Evolutionary conservation across 179 eudicot genomes (phyloP), one percentile per base, ranked within the genome.

Genomic region (Actinidia polygama): DNA sequence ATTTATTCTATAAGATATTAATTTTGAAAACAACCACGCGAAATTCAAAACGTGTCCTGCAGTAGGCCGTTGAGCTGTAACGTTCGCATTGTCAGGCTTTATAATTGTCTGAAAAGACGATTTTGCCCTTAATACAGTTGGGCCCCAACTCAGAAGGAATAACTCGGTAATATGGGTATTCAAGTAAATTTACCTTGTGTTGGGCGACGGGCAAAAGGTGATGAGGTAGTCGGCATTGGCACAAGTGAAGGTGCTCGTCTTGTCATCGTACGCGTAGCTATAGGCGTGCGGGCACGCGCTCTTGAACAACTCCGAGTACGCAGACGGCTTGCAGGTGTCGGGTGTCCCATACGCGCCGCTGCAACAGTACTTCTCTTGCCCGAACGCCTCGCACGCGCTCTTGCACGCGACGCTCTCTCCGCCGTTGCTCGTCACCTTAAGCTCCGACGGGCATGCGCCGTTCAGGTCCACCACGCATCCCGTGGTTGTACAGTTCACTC

Each of bases 251-350:
- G 97, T 94, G 76, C 98, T 94, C 5, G 92, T 92, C 86, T 82
- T 79, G 57, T 94, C 98, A 80, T 96, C 99, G 47, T 92, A 96
- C 59, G 99, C 99, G 75, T 96, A 96, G 79, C 98, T 94, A 50
- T 96, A 96, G 4, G 99, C 96, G 71, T 80, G 81, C 36, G 98
- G 99, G 77, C 99, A 96, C 40, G 92, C 93, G 51, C 62, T 86
- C 91, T 94, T 94, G 75, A 96, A 96, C 82, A 86, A 68, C 87
- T 66, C 12, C 72, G 99, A 89, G 81, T 94, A 96, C 21, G 89
- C 84, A 10, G 97, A 90, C 53, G 98, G 96, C 83, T 88, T 92
- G 84, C 99, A 96, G 8, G 91, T 92, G 78, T 89, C 95, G 0
- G 99, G 97, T 10, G 91, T 86, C 0, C 89, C 87, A 53, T 89